These are phyloP conservation scores for Epichloe hybrida DNA, from an alignment of 2,329 filamentous ascomycete species.

Conservation along the genomic window DNA sequence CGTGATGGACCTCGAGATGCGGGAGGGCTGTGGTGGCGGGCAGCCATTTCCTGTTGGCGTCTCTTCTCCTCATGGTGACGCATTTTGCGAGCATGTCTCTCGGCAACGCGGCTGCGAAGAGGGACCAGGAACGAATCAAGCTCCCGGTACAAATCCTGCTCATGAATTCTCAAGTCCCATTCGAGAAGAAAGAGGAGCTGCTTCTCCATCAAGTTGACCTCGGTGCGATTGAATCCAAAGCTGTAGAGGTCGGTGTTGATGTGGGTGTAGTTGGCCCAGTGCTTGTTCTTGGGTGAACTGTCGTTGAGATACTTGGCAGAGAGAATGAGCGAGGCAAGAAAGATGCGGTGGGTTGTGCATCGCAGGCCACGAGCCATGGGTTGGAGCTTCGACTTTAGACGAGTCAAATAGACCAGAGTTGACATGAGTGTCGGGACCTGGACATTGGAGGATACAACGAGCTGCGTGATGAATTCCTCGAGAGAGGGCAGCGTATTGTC, in stretches of 20 bases:
- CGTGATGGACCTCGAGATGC: constrained; percentile 30
- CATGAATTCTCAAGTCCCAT: constrained; percentile 80
- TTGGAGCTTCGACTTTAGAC: constrained; percentile 72
- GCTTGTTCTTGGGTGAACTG: constrained; percentile 98
- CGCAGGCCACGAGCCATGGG: constrained; percentile 91
- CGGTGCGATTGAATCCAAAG: constrained; percentile 86
- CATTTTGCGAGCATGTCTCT: constrained; percentile 36
- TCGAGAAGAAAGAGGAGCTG: constrained; percentile 89
- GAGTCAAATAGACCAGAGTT: constrained; percentile 80
- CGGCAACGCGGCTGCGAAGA: constrained; percentile 50
- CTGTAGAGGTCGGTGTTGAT: constrained; percentile 50
- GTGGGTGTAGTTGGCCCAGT: constrained; percentile 90
- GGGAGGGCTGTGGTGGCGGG: constrained; percentile 32
- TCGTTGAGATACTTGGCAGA: constrained; percentile 97
- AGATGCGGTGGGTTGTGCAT: constrained; percentile 96
- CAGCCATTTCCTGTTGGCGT: constrained; percentile 24
- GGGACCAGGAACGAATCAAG: constrained; percentile 81
- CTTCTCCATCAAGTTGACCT: constrained; percentile 99
- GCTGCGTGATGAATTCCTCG: constrained; percentile 80
- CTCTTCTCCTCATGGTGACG: constrained; percentile 34
- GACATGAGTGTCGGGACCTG: constrained; percentile 97
- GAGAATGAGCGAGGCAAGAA: constrained; percentile 73
- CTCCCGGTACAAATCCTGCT: constrained; percentile 75
- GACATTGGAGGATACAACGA: constrained; percentile 87
- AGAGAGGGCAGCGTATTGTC: constrained; percentile 58